Base-by-base conservation (phyloP, 2,329 filamentous ascomycete genomes). In the Aphanoascus verrucosus region DNA sequence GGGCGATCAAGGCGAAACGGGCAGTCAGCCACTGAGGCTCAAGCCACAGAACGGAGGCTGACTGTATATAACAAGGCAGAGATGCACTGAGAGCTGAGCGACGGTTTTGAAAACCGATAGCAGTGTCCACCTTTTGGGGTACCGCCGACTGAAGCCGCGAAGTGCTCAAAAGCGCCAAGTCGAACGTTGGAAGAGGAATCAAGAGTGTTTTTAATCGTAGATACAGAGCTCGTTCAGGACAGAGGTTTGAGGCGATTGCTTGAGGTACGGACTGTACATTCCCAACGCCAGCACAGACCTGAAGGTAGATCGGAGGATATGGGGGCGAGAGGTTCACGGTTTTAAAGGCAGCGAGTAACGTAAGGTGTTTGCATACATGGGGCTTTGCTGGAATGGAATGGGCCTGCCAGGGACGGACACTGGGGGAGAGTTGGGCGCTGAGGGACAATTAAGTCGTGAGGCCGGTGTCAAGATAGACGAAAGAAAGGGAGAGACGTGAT, bases 1-100 rank as follows among this genome's bases (percentile, higher is more conserved):
- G 14, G 28, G 43, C 43, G 43, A 45, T 15, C 3, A 45, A 15
- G 20, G 32, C 34, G 32, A 55, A 54, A 53, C 15, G 53, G 28
- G 23, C 46, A 40, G 50, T 40, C 53, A 54, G 51, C 53, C 54
- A 48, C 53, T 48, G 47, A 46, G 53, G 53, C 46, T 44, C 34
- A 37, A 15, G 48, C 50, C 54, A 44, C 50, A 53, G 44, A 40
- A 51, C 34, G 46, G 47, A 50, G 50, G 50, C 56, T 45, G 49
- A 42, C 50, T 47, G 44, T 34, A 47, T 23, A 6, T 20, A 1
- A 32, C 14, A 20, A 50, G 32, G 5, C 5, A 15, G 23, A 9
- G 14, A 28, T 3, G 14, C 14, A 32, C 14, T 5, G 35, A 5
- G 19, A 3, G 20, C 28, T 20, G 14, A 23, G 42, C 35, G 47